Evolutionary conservation across 768 basidiomycete genomes (phyloP), one percentile per base, ranked within the genome.

Genomic region (Galerina marginata): DNA sequence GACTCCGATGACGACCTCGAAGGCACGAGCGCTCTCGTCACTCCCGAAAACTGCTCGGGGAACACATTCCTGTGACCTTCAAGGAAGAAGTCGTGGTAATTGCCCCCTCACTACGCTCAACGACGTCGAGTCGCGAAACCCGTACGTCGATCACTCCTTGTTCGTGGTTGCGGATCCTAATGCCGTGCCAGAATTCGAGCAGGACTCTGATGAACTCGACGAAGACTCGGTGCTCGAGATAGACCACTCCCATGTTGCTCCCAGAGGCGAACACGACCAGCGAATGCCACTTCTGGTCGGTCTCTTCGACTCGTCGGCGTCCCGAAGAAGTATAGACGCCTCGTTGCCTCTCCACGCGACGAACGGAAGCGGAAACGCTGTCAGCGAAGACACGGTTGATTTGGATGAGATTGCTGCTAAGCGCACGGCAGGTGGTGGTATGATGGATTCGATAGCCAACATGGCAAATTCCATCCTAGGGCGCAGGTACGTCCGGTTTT

Each of bases 401-500:
- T 72, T 95, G 68, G 85, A 95, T 58, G 88, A 89, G 61, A 75
- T 96, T 33, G 86, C 88, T 44, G 81, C 83, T 20, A 90, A 90
- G 71, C 79, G 80, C 46, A 80, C 75, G 40, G 83, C 87, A 0
- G 91, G 92, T 46, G 92, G 93, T 20, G 87, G 88, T 0, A 74
- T 95, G 78, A 9, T 93, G 1, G 88, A 92, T 68, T 93, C 92
- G 7, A 82, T 93, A 59, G 90, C 92, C 20, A 92, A 96, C 72
- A 97, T 97, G 96, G 92, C 94, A 20, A 98, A 99, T 71, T 95
- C 93, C 2, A 97, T 99, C 37, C 77, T 98, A 12, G 96, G 96
- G 96, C 44, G 96, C 96, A 69, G 95, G 95, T 86, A 74, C 77
- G 79, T 62, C 29, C 7, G 29, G 5, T 49, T 29, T 55, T 43